A percentile compares a stretch with the other conserved stretches of the same genome.
Conservation (phyloP, 2,329 filamentous ascomycete genomes). For the Chrysosporium keratinophilum region DNA sequence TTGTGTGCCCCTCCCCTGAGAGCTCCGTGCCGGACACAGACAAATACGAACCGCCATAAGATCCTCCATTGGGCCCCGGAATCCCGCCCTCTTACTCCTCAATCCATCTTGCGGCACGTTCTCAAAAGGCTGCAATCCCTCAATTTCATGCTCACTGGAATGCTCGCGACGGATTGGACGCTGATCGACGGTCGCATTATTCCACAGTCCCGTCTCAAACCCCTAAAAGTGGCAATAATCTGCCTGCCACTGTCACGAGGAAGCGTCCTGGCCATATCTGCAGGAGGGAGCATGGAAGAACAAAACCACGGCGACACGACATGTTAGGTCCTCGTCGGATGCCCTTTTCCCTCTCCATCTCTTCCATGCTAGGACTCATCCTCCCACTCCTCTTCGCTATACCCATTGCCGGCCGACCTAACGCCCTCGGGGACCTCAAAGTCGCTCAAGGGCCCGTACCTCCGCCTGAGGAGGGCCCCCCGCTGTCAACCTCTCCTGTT, state of each 20-base stretch:
- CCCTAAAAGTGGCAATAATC: slow-evolving; percentile 6
- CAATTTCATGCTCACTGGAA: neutral
- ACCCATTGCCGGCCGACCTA: slow-evolving; percentile 2
- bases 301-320: slow-evolving; percentile 1
- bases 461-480: slow-evolving; percentile 50
- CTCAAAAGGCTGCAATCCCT: neutral
- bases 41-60: neutral
- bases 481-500: slow-evolving; percentile 48
- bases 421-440: slow-evolving; percentile 23
- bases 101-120: neutral
- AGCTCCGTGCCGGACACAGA: neutral
- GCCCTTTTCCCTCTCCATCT: neutral
- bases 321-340: slow-evolving; percentile 1
- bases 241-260: slow-evolving; percentile 3
- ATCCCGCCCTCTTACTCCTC: neutral
- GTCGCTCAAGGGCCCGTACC: slow-evolving; percentile 50
- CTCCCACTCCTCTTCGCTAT: slow-evolving; percentile 2
- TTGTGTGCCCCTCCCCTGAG: neutral
- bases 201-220: neutral
- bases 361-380: slow-evolving; percentile 1
- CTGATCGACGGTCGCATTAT: slow-evolving; percentile 1
- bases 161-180: slow-evolving; percentile 3
- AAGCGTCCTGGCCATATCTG: neutral
- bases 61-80: neutral
- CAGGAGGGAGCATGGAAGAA: slow-evolving; percentile 4